phyloP scores from a whole-genome alignment of 441 rosid species.

The Erodium trifolium region DNA sequence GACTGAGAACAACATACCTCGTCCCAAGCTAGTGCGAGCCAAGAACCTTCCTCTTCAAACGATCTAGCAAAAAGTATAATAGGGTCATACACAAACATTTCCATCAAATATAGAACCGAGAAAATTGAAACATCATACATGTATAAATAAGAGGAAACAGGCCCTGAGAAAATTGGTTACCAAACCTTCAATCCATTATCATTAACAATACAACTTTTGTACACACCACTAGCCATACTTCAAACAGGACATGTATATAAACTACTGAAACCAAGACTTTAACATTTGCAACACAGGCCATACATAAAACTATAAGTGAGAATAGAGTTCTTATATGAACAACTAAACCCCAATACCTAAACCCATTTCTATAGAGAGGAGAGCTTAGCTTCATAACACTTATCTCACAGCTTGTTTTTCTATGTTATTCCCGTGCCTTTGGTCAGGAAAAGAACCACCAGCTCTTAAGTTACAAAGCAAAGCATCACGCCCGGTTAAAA shows the following conservation, averaged over 20 bases:
- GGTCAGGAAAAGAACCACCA: slow-evolving; percentile 23
- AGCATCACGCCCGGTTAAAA: slow-evolving; percentile 70
- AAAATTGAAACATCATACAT: no score
- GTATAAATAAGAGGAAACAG: no score
- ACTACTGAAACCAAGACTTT: neutral
- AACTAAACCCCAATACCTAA: slow-evolving; percentile 4
- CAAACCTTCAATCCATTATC: neutral
- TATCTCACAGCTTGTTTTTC: slow-evolving; percentile 28
- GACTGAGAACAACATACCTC: no score
- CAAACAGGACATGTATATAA: neutral
- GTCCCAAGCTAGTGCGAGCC: no score
- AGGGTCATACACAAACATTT: no score
- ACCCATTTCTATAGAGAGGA: slow-evolving; percentile 5
- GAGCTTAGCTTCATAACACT: slow-evolving; percentile 11
- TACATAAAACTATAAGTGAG: neutral
- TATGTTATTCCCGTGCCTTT: slow-evolving; percentile 31
- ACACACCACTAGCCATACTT: neutral
- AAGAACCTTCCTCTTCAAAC: no score
- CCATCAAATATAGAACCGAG: no score
- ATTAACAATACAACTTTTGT: neutral
- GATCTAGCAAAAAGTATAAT: no score
- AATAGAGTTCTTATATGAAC: neutral
- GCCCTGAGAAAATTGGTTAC: no score
- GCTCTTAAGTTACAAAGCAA: slow-evolving; percentile 66
- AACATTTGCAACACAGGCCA: neutral